Conservation (phyloP, 495 filamentous ascomycete genomes). For the Margaritispora aquatica region DNA sequence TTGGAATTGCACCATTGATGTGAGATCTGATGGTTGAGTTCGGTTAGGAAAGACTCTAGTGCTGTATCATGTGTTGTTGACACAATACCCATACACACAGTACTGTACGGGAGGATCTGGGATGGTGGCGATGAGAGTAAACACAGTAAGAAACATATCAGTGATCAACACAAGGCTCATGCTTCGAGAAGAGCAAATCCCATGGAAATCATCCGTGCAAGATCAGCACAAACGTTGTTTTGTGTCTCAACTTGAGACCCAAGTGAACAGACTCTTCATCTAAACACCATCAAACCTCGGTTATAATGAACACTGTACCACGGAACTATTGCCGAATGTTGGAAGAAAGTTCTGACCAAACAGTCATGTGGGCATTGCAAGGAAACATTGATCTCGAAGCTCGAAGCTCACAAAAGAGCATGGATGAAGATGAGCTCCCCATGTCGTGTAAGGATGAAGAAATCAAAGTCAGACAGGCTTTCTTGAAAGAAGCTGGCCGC, state of each 20-base stretch:
- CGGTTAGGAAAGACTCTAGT: neutral
- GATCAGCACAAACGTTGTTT: neutral
- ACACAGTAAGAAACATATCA: neutral
- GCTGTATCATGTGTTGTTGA: too few relatives aligned
- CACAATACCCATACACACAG: too few relatives aligned
- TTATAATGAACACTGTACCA: neutral
- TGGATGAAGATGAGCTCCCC: too few relatives aligned
- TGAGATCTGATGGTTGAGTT: neutral
- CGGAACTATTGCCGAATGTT: neutral
- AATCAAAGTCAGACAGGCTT: too few relatives aligned
- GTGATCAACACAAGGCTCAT: neutral
- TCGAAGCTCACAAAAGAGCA: too few relatives aligned
- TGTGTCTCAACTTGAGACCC: neutral
- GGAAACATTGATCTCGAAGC: too few relatives aligned
- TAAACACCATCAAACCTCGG: neutral
- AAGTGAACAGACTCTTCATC: too few relatives aligned
- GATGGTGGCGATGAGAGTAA: neutral
- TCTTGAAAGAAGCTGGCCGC: neutral
- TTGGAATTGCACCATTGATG: neutral
- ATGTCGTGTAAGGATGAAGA: too few relatives aligned
- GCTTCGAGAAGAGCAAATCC: neutral
- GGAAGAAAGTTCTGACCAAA: too few relatives aligned
- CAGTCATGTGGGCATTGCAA: too few relatives aligned
- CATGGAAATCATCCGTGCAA: neutral
- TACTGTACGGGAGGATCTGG: neutral